Conservation (phyloP, 1,139 yeast species). For the Candida tetrigidarum region DNA sequence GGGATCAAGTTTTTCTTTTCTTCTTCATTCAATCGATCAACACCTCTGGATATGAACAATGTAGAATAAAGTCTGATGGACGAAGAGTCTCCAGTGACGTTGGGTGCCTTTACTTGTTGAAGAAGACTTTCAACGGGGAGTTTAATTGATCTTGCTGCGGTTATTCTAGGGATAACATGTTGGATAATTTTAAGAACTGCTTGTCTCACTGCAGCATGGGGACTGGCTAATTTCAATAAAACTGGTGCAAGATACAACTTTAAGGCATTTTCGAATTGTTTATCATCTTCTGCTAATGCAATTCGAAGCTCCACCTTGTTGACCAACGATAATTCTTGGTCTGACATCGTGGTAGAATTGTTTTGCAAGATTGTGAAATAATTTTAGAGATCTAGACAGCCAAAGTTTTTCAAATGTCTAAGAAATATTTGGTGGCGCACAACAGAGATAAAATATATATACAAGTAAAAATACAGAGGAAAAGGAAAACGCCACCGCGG, state of each 20-base stretch:
- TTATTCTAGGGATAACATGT: conserved; percentile 68
- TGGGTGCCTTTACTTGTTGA: conserved; percentile 63
- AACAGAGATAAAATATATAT: not conserved
- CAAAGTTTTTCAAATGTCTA: not conserved
- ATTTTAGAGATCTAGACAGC: not conserved
- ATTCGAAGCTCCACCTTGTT: conserved; percentile 83
- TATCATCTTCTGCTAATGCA: conserved; percentile 74
- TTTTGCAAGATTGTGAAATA: not conserved
- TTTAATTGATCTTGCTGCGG: conserved; percentile 55
- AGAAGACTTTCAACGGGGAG: conserved; percentile 68
- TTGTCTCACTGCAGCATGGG: conserved; percentile 66
- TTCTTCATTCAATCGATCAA: conserved; percentile 49
- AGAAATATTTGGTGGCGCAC: not conserved
- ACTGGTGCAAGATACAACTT: conserved; percentile 75
- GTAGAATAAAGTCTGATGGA: conserved; percentile 68
- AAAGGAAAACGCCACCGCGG: not conserved
- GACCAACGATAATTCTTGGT: conserved; percentile 59
- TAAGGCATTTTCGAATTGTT: conserved; percentile 64
- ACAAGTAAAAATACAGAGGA: too few relatives aligned
- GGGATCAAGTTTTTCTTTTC: conserved; percentile 51
- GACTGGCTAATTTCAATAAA: conserved; percentile 76
- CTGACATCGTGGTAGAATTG: conserved; percentile 34
- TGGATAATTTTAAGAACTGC: conserved; percentile 71
- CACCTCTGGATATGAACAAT: conserved; percentile 66
- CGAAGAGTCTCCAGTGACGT: conserved; percentile 46